Evolutionary conservation across 2,329 filamentous ascomycete genomes (phyloP), one percentile per base, ranked within the genome.

Genomic region (Colletotrichum sp.): DNA sequence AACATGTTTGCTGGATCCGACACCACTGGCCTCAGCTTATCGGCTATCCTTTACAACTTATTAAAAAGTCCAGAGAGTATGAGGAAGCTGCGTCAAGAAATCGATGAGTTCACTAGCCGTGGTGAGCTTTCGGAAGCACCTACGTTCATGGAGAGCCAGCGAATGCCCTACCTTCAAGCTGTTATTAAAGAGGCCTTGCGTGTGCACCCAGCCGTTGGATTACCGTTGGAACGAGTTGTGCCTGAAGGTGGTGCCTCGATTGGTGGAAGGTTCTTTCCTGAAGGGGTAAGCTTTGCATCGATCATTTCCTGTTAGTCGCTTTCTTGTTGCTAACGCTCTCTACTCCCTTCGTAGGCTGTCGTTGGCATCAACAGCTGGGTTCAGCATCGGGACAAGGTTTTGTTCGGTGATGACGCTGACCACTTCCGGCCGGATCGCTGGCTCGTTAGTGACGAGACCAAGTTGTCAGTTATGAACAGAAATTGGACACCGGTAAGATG

Each of bases 111-210:
- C 32, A 63, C 62, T 2, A 26, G 34, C 15, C 26, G 49, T 3
- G 77, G 77, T 2, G 59, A 78, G 34, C 70, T 82, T 9, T 80
- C 79, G 7, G 8, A 6, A 62, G 72, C 5, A 71, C 79, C 66
- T 63, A 80, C 81, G 0, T 88, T 84, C 79, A 86, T 81, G 32
- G 85, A 86, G 77, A 84, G 77, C 7, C 85, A 84, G 18, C 82
- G 80, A 62, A 80, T 89, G 79, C 88, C 88, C 0, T 92, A 91
- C 76, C 83, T 91, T 18, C 86, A 91, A 75, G 89, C 89, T 1
- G 86, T 88, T 4, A 87, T 91, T 49, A 90, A 90, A 69, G 90
- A 91, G 79, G 87, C 88, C 0, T 80, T 91, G 21, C 86, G 90
- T n/a, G 81, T 91, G 21, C 87, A 90, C 67, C 85, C 89, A 1